These are phyloP conservation scores for Nemania abortiva DNA, from an alignment of 2,329 filamentous ascomycete species.

Conservation along the genomic window DNA sequence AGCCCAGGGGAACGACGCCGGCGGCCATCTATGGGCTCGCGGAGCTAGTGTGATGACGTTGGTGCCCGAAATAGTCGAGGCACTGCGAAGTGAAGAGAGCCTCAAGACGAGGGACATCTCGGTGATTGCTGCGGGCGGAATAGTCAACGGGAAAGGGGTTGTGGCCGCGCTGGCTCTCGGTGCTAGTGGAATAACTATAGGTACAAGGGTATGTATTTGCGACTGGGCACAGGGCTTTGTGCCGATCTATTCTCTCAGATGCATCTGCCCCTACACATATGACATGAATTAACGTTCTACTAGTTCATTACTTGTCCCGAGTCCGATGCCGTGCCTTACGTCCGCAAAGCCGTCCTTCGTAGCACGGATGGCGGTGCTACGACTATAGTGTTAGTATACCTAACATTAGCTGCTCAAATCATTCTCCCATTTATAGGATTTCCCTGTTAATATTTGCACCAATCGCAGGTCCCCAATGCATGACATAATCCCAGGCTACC, in stretches of 20 bases:
- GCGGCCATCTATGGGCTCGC: slow-evolving; percentile 63
- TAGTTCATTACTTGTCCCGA: slow-evolving; percentile 58
- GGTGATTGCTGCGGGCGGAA: slow-evolving; percentile 65
- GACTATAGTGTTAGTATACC: slow-evolving; percentile 10
- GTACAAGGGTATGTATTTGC: slow-evolving; percentile 61
- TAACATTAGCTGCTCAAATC: too few relatives aligned
- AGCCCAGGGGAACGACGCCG: slow-evolving; percentile 65
- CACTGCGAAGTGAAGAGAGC: slow-evolving; percentile 43
- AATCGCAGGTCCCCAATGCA: slow-evolving; percentile 3
- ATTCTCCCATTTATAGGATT: background rate
- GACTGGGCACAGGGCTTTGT: slow-evolving; percentile 45
- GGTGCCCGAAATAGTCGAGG: slow-evolving; percentile 63
- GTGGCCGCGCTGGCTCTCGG: slow-evolving; percentile 64
- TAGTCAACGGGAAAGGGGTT: slow-evolving; percentile 64
- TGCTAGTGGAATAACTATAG: slow-evolving; percentile 68
- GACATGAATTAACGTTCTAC: background rate
- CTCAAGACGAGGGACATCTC: slow-evolving; percentile 50
- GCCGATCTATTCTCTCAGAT: slow-evolving; percentile 50
- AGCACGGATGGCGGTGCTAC: slow-evolving; percentile 9
- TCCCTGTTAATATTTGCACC: background rate
- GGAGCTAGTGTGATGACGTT: slow-evolving; percentile 62
- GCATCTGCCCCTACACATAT: background rate
- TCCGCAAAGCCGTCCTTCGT: slow-evolving; percentile 57
- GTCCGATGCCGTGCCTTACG: slow-evolving; percentile 56
- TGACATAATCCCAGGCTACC: slow-evolving; percentile 8